phyloP scores from a whole-genome alignment of 495 filamentous ascomycete genomes.

The Aspergillus nidulans region DNA sequence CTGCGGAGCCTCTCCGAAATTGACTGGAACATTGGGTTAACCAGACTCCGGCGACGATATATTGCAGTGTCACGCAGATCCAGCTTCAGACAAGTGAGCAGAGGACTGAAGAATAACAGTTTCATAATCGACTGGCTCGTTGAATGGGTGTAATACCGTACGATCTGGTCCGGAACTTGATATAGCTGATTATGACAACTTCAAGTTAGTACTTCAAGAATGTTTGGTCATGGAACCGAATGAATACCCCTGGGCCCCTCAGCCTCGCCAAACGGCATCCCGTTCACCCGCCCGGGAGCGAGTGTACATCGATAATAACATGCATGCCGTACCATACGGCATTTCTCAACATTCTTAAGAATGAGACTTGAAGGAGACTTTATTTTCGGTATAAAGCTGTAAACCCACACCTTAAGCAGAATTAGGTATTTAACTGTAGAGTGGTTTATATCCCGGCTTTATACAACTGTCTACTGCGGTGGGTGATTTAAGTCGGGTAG shows the following conservation, averaged over 20 bases:
- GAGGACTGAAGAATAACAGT: conserved; percentile 25
- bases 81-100: conserved; percentile 24
- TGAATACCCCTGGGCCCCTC: conserved; percentile 23
- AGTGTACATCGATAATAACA: conserved; percentile 30
- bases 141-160: conserved; percentile 13
- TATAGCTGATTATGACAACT: conserved; percentile 21
- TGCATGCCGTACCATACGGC: conserved; percentile 31
- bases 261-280: conserved; percentile 19
- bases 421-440: conserved; percentile 30
- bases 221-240: conserved; percentile 28
- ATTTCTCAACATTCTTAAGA: conserved; percentile 24
- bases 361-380: conserved; percentile 24
- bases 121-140: conserved; percentile 15
- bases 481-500: conserved; percentile 29
- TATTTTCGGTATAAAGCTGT: conserved; percentile 26
- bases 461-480: conserved; percentile 28
- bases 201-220: conserved; percentile 24
- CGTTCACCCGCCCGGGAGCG: conserved; percentile 23
- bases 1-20: conserved; percentile 28
- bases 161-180: conserved; percentile 22
- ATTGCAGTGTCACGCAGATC: conserved; percentile 22
- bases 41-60: conserved; percentile 9
- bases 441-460: conserved; percentile 18
- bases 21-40: conserved; percentile 24
- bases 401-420: conserved; percentile 25